These are phyloP conservation scores for Phytophthora niederhauseri DNA, from an alignment of 352 stramenopile genomes.

Conservation along the genomic window DNA sequence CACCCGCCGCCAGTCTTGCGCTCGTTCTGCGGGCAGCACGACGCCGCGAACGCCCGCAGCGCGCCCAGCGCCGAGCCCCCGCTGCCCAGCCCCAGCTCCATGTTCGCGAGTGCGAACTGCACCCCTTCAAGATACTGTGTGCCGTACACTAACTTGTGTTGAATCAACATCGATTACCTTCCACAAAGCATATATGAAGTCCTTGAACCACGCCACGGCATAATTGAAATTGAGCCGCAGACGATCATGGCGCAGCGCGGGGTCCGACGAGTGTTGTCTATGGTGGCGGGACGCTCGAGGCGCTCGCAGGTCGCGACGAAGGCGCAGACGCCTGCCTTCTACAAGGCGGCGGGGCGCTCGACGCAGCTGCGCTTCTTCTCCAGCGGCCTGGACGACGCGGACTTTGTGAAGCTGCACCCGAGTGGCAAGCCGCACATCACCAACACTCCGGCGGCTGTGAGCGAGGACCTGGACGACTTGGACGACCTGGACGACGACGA, in stretches of 20 bases:
- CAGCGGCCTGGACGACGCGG: conserved; percentile 28
- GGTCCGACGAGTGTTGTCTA: conserved; percentile 18
- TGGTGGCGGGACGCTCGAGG: not conserved
- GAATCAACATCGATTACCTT: too few relatives aligned
- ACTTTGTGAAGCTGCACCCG: conserved; percentile 45
- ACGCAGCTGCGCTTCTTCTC: conserved; percentile 36
- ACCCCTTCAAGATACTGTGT: conserved; percentile 29
- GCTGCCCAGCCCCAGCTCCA: conserved; percentile 14
- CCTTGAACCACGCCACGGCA: not conserved
- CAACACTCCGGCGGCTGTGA: conserved; percentile 20
- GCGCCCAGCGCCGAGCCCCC: conserved; percentile 28
- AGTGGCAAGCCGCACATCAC: conserved; percentile 32
- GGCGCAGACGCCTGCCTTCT: not conserved
- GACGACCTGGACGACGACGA: conserved; percentile 77
- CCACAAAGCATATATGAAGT: too few relatives aligned
- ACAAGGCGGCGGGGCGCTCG: not conserved
- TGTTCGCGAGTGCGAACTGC: conserved; percentile 1
- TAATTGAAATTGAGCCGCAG: not conserved
- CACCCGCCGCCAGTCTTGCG: conserved; percentile 25
- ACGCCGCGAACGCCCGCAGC: conserved; percentile 36
- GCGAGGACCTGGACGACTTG: conserved; percentile 29
- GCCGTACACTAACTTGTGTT: not conserved
- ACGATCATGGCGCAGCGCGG: conserved; percentile 24
- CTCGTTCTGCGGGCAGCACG: conserved; percentile 19
- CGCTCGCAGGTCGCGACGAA: not conserved